Conservation (phyloP, 495 filamentous ascomycete species). For the Neurospora africana region DNA sequence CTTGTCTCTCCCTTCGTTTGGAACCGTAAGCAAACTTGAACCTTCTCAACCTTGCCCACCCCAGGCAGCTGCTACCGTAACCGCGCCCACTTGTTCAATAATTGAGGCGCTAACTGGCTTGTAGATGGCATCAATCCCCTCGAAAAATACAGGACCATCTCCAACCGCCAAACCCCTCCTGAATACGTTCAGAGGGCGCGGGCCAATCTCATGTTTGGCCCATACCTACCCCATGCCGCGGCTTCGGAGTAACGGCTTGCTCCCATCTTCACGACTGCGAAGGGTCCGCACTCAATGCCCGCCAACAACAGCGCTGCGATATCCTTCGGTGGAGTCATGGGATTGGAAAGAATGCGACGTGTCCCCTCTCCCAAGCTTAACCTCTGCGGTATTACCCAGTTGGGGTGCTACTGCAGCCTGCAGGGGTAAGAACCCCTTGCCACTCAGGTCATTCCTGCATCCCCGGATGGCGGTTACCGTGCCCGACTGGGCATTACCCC, state of each 20-base stretch:
- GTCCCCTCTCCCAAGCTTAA: background rate
- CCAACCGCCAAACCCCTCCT: background rate
- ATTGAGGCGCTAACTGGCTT: background rate
- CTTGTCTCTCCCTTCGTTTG: background rate
- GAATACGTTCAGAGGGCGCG: background rate
- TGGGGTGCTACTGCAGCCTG: background rate
- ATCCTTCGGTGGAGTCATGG: background rate
- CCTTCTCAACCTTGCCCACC: background rate
- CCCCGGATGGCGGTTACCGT: background rate
- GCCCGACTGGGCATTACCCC: background rate
- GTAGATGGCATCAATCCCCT: background rate
- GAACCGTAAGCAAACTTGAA: background rate
- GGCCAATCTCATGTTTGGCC: background rate
- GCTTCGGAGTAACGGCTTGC: background rate
- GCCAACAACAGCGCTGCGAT: background rate
- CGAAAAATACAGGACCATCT: background rate
- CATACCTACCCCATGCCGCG: background rate
- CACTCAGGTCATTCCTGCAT: background rate
- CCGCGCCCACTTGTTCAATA: background rate
- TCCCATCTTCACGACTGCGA: background rate
- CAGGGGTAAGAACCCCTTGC: background rate
- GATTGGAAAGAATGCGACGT: background rate
- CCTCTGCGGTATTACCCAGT: background rate
- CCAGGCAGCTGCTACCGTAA: background rate
- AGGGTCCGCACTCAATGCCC: background rate